phyloP scores from a whole-genome alignment of 257 asterid species.

The Penstemon newberryi region DNA sequence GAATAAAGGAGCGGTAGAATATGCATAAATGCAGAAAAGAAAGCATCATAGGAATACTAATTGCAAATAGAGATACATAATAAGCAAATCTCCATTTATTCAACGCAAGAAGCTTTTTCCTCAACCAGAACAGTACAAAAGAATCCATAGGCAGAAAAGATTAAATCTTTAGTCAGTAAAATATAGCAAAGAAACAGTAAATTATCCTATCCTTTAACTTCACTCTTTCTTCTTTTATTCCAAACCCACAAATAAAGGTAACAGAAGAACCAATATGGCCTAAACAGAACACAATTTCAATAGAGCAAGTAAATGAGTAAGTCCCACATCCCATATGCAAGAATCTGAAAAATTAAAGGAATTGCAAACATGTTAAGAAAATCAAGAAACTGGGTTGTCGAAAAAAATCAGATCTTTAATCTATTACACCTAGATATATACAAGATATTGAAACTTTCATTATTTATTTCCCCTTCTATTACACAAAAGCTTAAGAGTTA shows the following conservation, averaged over 20 bases:
- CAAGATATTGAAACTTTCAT: neutral
- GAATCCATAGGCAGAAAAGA: neutral
- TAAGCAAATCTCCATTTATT: neutral
- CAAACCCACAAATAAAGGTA: conserved; percentile 1
- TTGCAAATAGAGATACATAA: neutral
- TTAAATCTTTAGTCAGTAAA: conserved; percentile 28
- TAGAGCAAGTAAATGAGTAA: conserved; percentile 10
- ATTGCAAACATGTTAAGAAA: conserved; percentile 6
- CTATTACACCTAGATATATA: neutral
- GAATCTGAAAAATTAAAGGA: neutral
- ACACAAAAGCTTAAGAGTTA: conserved; percentile 10
- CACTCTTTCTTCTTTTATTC: neutral
- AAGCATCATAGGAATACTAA: neutral
- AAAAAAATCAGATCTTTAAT: conserved; percentile 34
- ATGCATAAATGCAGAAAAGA: neutral
- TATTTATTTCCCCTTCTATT: neutral
- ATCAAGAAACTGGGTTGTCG: neutral
- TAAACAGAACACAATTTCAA: neutral
- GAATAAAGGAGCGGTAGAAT: neutral
- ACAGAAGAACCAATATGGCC: conserved; percentile 15
- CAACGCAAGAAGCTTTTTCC: neutral
- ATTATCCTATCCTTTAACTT: neutral
- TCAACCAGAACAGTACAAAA: neutral
- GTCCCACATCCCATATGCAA: conserved; percentile 20
- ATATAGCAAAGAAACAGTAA: neutral